Base-by-base conservation (phyloP, 2,329 filamentous ascomycete species). In the Exophiala dermatitidis region DNA sequence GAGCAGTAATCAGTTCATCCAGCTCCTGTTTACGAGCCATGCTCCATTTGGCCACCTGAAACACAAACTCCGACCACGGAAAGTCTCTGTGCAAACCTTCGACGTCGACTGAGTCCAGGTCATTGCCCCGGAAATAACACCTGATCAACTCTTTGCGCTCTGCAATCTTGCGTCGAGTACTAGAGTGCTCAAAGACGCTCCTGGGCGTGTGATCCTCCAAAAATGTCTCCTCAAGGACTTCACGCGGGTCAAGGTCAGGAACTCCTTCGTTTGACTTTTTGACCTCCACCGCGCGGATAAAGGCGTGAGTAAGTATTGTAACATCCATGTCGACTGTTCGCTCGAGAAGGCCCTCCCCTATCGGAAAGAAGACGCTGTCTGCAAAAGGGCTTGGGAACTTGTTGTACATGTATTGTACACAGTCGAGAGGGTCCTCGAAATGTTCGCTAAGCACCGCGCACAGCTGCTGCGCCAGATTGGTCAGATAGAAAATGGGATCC, bases 291-390 rank as follows among this genome's bases (percentile, higher is more conserved):
- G 68, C 63, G n/a, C 69, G 57, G 38, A 81, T 74, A n/a, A 75
- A 67, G 7, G 72, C 68, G 57, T 83, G 80, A 1, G 78, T 81
- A 2, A 79, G 73, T 26, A 83, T 69, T 4, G 78, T 75, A 4
- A 82, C 63, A 1, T 71, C 76, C 26, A 81, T 58, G 2, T 72
- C 62, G 51, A 80, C 75, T 0, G 75, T 78, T 3, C 46, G 60
- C 33, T 54, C 55, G 7, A 57, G 57, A 8, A 73, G 60, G 1
- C 58, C 57, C 2, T 61, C 58, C 48, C 72, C 60, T 46, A 76
- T 72, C 1, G 66, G 65, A 67, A 56, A 30, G 58, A 61, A 1
- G 3, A 38, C 8, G 4, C 29, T 10, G 34, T 48, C 47, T 3
- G 47, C 41, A 42, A 59, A 60, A 5, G 43, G 44, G 9, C 8